Conservation (phyloP, 2,329 filamentous ascomycete genomes). For the Xylaria sp. region DNA sequence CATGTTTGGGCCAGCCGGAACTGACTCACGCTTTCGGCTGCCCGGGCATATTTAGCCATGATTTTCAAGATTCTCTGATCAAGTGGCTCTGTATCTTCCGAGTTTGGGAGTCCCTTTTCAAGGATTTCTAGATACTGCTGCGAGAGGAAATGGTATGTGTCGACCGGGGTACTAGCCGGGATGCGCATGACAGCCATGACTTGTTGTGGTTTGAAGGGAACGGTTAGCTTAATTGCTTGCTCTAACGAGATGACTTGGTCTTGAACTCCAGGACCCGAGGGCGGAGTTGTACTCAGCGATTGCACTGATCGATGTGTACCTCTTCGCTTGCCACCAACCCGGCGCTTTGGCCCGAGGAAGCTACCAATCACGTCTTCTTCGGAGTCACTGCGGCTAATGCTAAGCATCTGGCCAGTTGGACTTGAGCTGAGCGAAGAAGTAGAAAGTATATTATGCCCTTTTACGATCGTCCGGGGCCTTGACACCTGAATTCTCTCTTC, state of each 20-base stretch:
- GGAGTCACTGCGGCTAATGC: slow-evolving; percentile 70
- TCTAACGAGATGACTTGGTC: slow-evolving; percentile 64
- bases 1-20: slow-evolving; percentile 73
- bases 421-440: slow-evolving; percentile 60
- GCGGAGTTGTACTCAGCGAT: slow-evolving; percentile 65
- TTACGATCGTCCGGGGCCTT: slow-evolving; percentile 52
- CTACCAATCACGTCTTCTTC: slow-evolving; percentile 71
- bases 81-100: slow-evolving; percentile 52
- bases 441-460: slow-evolving; percentile 44
- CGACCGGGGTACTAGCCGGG: slow-evolving; percentile 61
- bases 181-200: slow-evolving; percentile 70
- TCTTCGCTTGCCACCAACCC: slow-evolving; percentile 54
- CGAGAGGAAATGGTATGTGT: slow-evolving; percentile 66
- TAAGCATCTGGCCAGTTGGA: slow-evolving; percentile 61
- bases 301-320: slow-evolving; percentile 56
- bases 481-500: slow-evolving; percentile 64
- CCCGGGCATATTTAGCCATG: slow-evolving; percentile 65
- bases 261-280: slow-evolving; percentile 54
- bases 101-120: slow-evolving; percentile 58
- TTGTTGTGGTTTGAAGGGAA: slow-evolving; percentile 68
- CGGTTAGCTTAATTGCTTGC: slow-evolving; percentile 67
- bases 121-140: slow-evolving; percentile 66
- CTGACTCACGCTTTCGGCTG: slow-evolving; percentile 65
- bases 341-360: slow-evolving; percentile 63
- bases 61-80: slow-evolving; percentile 61